Base-by-base conservation (phyloP, 2,329 filamentous ascomycete genomes). In the Cryphonectria radicalis region DNA sequence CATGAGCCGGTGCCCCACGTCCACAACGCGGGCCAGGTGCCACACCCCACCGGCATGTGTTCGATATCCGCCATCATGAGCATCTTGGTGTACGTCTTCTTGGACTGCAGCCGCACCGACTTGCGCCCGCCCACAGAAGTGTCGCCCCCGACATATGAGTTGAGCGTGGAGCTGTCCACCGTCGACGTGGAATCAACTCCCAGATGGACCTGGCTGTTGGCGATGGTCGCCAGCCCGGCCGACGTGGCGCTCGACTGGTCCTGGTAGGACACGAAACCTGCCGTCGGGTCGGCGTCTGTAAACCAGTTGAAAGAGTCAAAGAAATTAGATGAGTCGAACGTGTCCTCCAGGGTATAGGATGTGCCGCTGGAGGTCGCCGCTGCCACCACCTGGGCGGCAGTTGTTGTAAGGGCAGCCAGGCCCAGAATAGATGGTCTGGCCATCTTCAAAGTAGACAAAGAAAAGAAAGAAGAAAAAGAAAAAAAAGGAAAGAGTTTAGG, bases 31-130 rank as follows among this genome's bases (percentile, higher is more conserved):
- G 92, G 92, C 93, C 93, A 95, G 19, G 89, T 87, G 42, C 92
- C 92, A 77, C 92, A 94, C 72, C 88, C 88, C n/a, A 86, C 86
- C 19, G 93, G 93, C 89, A 94, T 94, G 79, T 95, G 92, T 11
- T 84, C 85, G 71, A 94, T 87, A 77, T 95, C 93, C 68, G 91
- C 84, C 60, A 95, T 84, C 79, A 95, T 88, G 68, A 95, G 86
- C 17, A 91, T 92, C 73, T 88, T 85, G 59, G 85, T 90, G 81
- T 92, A 95, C n/a, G 85, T 81, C 74, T 89, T 87, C 73, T 87
- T 90, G 76, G 91, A 92, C 66, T 63, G 59, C 28, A 68, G 57
- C 14, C 66, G 66, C 7, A 68, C 66, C 25, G 66, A 46, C 28
- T 64, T 64, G 19, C 62, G 62, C 19, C 62, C 62, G 37, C 62